Evolutionary conservation across 2,329 filamentous ascomycete species (phyloP).

Genomic region (Pochonia chlamydosporia): DNA sequence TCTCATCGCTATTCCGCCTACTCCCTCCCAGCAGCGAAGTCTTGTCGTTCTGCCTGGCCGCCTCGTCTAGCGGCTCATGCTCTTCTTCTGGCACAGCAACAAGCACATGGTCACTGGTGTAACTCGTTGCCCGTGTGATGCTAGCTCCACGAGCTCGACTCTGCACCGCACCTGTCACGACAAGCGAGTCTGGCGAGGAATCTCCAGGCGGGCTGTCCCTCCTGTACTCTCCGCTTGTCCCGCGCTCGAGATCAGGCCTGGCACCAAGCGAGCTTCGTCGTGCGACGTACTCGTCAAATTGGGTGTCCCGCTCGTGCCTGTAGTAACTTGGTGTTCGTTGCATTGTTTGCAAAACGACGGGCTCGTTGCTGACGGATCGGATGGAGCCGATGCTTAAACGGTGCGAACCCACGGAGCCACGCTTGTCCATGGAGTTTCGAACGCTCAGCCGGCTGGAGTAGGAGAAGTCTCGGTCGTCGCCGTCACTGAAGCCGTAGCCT

Average conservation of each 20-base stretch:
- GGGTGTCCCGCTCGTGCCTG: conserved; percentile 39
- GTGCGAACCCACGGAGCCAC: conserved; percentile 19
- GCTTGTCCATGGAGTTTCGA: conserved; percentile 21
- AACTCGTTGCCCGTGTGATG: conserved; percentile 26
- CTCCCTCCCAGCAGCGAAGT: conserved; percentile 12
- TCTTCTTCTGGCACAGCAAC: conserved; percentile 35
- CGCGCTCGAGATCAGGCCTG: conserved; percentile 21
- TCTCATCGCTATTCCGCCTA: conserved; percentile 17
- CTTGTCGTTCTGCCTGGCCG: conserved; percentile 4
- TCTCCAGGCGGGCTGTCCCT: conserved; percentile 14
- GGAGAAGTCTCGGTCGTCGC: conserved; percentile 19
- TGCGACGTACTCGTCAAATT: conserved; percentile 40
- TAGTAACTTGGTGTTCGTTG: conserved; percentile 27
- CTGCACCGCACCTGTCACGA: conserved; percentile 5
- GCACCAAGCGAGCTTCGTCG: conserved; percentile 21
- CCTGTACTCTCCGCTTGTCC: conserved; percentile 26
- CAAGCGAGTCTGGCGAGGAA: conserved; percentile 5
- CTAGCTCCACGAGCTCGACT: conserved; percentile 20
- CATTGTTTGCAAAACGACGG: conserved; percentile 14
- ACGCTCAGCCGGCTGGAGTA: conserved; percentile 16
- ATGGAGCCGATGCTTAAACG: conserved; percentile 23
- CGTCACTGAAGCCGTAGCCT: conserved; percentile 38
- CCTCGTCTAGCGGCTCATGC: conserved; percentile 12
- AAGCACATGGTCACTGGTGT: conserved; percentile 30
- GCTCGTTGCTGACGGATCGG: conserved; percentile 9